Evolutionary conservation across 768 basidiomycete species (phyloP), one percentile per base, ranked within the genome.

Genomic region (Termitomyces sp.): DNA sequence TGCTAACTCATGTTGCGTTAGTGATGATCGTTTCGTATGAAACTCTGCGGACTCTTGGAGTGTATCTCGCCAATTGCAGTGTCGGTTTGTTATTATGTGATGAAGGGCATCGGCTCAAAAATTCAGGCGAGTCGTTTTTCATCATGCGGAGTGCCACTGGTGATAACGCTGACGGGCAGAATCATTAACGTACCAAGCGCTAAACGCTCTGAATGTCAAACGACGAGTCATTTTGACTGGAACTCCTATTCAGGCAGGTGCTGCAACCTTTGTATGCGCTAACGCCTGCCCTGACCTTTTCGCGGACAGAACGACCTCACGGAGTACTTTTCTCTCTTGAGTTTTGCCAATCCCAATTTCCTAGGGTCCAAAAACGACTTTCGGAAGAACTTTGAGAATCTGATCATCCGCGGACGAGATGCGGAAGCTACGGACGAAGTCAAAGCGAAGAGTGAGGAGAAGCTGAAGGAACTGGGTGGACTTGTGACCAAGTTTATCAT

Each of bases 11-110:
- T n/a, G 21, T 9, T n/a, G 4, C 23, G 38, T 21, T 38, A 95
- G 96, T 98, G 45, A 93, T 99, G 91, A 98, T 99, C 61, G 94
- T 97, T 5, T 98, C 97, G 0, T 99, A 99, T 62, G 96, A 99
- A 69, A 96, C 93, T 0, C 79, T 99, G 51, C 85, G 96, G 19
- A 87, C 87, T 4, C 75, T 98, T 12, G 80, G 86, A 8, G 83
- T 71, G 0, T 83, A 95, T 64, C 78, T 98, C 11, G 85, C 85
- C 3, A 82, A 80, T 55, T 92, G 90, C 60, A 84, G 78, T 51
- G 90, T 99, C 47, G 97, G 97, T 2, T 72, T 99, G 15, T 73
- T 99, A n/a, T 82, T 99, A 31, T 96, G 94, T 60, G 96, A 99
- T 64, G 96, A 99, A 74, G 96, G 96, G 4, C 96, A 99, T 74